A percentile compares a stretch with the other conserved stretches of the same genome.
Conservation (phyloP, 163 green algal species). For the Chlorella variabilis region DNA sequence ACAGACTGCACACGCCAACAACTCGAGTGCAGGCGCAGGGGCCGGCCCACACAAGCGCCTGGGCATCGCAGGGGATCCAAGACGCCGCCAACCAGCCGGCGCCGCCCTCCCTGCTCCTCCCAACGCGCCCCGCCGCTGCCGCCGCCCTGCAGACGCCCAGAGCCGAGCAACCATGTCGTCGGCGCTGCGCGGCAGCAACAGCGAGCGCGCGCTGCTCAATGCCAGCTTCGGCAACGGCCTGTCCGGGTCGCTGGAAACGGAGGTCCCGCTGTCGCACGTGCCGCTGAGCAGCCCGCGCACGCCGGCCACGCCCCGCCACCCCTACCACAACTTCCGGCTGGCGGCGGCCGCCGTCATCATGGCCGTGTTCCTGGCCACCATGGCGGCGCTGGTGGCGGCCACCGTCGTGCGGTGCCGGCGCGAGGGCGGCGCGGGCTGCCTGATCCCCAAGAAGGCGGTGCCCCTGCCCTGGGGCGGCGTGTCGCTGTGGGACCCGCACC, state of each 20-base stretch:
- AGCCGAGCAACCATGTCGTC: no score
- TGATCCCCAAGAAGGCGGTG: background rate
- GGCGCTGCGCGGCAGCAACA: background rate
- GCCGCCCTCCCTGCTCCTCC: no score
- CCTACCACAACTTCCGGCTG: background rate
- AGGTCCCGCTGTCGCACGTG: background rate
- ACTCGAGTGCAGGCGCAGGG: no score
- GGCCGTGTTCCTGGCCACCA: background rate
- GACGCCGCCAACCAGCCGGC: no score
- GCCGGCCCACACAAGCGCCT: no score
- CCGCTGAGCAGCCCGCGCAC: background rate
- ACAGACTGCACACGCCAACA: no score
- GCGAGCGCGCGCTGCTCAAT: conserved; percentile 9
- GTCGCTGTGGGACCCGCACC: background rate
- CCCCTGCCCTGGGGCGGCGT: conserved; percentile 2
- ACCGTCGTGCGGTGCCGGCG: conserved; percentile 3
- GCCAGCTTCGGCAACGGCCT: conserved; percentile 4
- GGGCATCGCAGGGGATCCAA: no score
- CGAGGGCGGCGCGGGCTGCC: conserved; percentile 27
- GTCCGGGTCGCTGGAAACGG: conserved; percentile 12
- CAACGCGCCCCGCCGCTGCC: no score
- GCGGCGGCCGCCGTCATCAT: conserved; percentile 5
- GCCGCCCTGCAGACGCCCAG: no score
- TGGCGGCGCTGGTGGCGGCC: conserved; percentile 12
- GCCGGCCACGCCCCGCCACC: background rate